Percentiles rank a stretch among this genome's conserved stretches.
phyloP scores from a whole-genome alignment of 768 basidiomycete genomes.

The Agrocybe praecox region DNA sequence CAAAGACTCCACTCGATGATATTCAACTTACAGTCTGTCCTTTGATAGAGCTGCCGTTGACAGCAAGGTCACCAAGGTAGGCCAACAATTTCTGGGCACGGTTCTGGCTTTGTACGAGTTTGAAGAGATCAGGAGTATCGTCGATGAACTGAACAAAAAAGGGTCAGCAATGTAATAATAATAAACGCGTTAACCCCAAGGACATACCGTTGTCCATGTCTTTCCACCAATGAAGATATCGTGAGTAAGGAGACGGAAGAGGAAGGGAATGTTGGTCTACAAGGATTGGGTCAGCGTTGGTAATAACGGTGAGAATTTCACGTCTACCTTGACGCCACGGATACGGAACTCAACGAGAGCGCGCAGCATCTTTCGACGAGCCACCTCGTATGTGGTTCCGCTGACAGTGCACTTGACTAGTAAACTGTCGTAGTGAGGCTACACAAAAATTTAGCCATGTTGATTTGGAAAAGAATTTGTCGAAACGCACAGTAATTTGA shows the following conservation, averaged over 20 bases:
- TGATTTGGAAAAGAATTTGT: neutral
- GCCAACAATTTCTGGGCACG: conserved; percentile 96
- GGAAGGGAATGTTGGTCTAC: conserved; percentile 98
- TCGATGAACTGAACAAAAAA: conserved; percentile 88
- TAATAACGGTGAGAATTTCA: neutral
- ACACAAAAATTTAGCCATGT: conserved; percentile 5
- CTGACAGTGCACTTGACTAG: conserved; percentile 95
- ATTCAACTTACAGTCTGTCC: conserved; percentile 66
- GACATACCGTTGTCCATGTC: conserved; percentile 87
- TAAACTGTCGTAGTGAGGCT: conserved; percentile 98
- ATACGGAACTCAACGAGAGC: conserved; percentile 99
- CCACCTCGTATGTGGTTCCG: conserved; percentile 98
- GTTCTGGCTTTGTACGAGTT: conserved; percentile 96
- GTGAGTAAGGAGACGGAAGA: conserved; percentile 96
- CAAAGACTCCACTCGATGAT: neutral
- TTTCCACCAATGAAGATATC: conserved; percentile 95
- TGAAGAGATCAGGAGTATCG: conserved; percentile 99
- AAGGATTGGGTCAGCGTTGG: neutral
- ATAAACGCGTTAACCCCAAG: neutral
- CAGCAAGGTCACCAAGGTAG: conserved; percentile 96
- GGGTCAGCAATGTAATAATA: neutral
- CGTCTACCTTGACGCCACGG: conserved; percentile 90
- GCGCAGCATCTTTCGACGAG: conserved; percentile 97
- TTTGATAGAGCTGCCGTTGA: conserved; percentile 98
- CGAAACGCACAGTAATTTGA: conserved; percentile 83